Evolutionary conservation across 1,284 basidiomycete species (phyloP).

Genomic region (Pseudomicrostroma phylloplanum): DNA sequence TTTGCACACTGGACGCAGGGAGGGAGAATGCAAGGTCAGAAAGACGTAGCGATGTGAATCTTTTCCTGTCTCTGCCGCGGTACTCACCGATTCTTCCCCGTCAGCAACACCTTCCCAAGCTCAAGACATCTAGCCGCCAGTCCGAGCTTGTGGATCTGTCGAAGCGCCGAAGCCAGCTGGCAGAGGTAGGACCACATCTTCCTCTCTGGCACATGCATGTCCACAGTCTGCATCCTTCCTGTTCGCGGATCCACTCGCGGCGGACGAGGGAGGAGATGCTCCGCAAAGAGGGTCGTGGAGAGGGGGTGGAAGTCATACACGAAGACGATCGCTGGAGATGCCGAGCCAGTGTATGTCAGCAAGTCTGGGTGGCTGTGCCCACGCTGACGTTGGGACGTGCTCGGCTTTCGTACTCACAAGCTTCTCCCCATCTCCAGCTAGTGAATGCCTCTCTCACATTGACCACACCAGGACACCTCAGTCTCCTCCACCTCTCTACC

Average conservation of each 20-base stretch:
- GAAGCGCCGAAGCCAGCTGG: slow-evolving; percentile 82
- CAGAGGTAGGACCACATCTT: slow-evolving; percentile 88
- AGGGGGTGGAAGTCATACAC: slow-evolving; percentile 86
- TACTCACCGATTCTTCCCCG: slow-evolving; percentile 74
- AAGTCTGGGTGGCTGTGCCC: too few species aligned
- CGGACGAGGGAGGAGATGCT: slow-evolving; percentile 55
- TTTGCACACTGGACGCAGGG: slow-evolving; percentile 23
- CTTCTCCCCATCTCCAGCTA: slow-evolving; percentile 83
- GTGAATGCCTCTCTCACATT: slow-evolving; percentile 88
- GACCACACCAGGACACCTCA: slow-evolving; percentile 82
- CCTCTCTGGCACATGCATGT: slow-evolving; percentile 64
- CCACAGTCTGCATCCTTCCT: slow-evolving; percentile 38
- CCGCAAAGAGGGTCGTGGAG: slow-evolving; percentile 73
- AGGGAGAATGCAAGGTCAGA: slow-evolving; percentile 1
- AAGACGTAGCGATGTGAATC: neutral
- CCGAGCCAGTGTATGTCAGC: neutral
- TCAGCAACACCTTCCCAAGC: slow-evolving; percentile 78
- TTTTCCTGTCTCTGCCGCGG: neutral
- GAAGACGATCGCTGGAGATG: slow-evolving; percentile 70
- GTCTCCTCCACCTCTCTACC: slow-evolving; percentile 79
- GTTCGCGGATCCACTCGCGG: slow-evolving; percentile 49
- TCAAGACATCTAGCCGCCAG: slow-evolving; percentile 79
- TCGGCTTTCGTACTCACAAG: slow-evolving; percentile 60
- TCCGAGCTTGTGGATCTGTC: slow-evolving; percentile 73
- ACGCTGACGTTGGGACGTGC: too few species aligned